Evolutionary conservation across 2,329 filamentous ascomycete genomes (phyloP).

Genomic region (Paracoccidioides lutzii): DNA sequence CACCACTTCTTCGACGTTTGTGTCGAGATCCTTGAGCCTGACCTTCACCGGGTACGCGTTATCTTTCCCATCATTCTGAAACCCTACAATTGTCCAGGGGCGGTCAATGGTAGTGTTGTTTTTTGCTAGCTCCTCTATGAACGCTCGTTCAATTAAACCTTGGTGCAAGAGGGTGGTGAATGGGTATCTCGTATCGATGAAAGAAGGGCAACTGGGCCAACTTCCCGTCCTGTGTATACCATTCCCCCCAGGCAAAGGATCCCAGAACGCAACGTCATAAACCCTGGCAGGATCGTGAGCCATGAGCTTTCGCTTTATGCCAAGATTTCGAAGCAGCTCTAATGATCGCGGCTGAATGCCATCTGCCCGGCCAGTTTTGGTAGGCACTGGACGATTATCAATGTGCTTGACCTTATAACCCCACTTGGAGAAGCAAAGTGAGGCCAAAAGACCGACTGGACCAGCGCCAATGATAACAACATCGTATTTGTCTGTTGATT

Average conservation of each 20-base stretch:
- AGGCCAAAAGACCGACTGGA: slow-evolving; percentile 75
- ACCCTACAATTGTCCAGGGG: slow-evolving; percentile 50
- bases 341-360: slow-evolving; percentile 33
- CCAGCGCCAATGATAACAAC: slow-evolving; percentile 79
- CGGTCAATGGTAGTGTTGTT: slow-evolving; percentile 43
- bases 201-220: slow-evolving; percentile 81
- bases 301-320: slow-evolving; percentile 28
- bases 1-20: slow-evolving; percentile 32
- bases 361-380: slow-evolving; percentile 33
- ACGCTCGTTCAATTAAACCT: slow-evolving; percentile 58
- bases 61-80: slow-evolving; percentile 51
- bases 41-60: slow-evolving; percentile 54
- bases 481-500: slow-evolving; percentile 42
- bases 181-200: slow-evolving; percentile 54
- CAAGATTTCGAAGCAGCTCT: slow-evolving; percentile 32
- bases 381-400: slow-evolving; percentile 28
- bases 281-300: slow-evolving; percentile 61
- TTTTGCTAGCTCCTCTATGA: slow-evolving; percentile 52
- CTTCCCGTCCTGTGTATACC: slow-evolving; percentile 50
- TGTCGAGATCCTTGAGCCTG: slow-evolving; percentile 38
- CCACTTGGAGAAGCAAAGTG: slow-evolving; percentile 79
- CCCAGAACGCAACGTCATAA: slow-evolving; percentile 57
- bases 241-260: slow-evolving; percentile 38
- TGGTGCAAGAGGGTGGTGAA: slow-evolving; percentile 62
- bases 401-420: slow-evolving; percentile 89